Conservation (phyloP, 2,329 filamentous ascomycete genomes). For the Penicillium rolfsii region DNA sequence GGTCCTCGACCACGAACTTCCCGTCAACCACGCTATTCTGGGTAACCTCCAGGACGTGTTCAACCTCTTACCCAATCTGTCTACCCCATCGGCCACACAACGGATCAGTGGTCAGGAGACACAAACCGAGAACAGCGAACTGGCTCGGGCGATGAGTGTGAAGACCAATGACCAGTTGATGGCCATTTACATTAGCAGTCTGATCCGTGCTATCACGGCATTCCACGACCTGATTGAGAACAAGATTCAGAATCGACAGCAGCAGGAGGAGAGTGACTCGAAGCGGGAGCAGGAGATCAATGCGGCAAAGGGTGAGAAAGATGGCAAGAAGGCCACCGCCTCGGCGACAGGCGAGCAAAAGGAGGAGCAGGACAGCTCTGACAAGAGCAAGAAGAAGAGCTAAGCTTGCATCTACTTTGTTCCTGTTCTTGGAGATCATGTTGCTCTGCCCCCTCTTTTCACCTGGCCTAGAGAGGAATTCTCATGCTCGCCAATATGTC, state of each 20-base stretch:
- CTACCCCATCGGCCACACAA: slow-evolving; percentile 70
- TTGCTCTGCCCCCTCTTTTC: background rate
- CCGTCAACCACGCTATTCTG: slow-evolving; percentile 95
- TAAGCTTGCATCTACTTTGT: slow-evolving; percentile 15
- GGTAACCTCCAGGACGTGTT: slow-evolving; percentile 99
- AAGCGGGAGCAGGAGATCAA: slow-evolving; percentile 69
- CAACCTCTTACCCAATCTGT: slow-evolving; percentile 95
- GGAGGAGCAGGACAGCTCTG: slow-evolving; percentile 58
- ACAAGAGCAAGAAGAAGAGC: slow-evolving; percentile 61
- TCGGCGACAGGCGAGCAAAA: slow-evolving; percentile 58
- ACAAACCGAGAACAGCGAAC: slow-evolving; percentile 72
- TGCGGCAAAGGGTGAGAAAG: slow-evolving; percentile 69
- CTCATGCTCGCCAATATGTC: slow-evolving; percentile 30
- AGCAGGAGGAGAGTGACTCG: slow-evolving; percentile 90
- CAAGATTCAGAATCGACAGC: slow-evolving; percentile 98
- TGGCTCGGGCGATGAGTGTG: slow-evolving; percentile 95
- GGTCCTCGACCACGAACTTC: slow-evolving; percentile 87
- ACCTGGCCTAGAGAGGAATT: slow-evolving; percentile 11
- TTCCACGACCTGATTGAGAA: slow-evolving; percentile 99
- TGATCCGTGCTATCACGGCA: slow-evolving; percentile 96
- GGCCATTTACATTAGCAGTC: slow-evolving; percentile 94
- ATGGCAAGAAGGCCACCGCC: slow-evolving; percentile 54
- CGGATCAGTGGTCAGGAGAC: slow-evolving; percentile 62
- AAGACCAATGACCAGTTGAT: slow-evolving; percentile 99
- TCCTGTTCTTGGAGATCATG: background rate